These are phyloP conservation scores for Stephanodiscus triporus DNA, from an alignment of 108 stramenopile species.

Conservation along the genomic window DNA sequence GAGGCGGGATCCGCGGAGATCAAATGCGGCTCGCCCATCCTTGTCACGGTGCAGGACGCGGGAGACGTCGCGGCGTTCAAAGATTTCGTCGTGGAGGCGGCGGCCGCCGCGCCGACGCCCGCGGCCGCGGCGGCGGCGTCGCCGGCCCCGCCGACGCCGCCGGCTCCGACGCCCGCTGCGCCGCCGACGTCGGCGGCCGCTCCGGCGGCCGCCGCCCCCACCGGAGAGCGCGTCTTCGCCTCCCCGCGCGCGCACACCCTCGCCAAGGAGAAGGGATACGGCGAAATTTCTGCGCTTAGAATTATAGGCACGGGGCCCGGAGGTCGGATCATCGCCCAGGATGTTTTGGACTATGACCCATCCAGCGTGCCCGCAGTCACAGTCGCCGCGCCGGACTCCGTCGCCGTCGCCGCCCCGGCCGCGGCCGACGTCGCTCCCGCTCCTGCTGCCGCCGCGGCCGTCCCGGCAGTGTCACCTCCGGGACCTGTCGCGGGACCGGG, in stretches of 20 bases:
- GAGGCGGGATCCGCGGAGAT: constrained; percentile 78
- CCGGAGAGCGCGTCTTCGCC: constrained; percentile 83
- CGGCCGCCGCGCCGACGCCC: constrained; percentile 39
- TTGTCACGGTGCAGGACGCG: constrained; percentile 90
- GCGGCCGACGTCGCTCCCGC: constrained; percentile 24
- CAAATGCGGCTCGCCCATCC: constrained; percentile 88
- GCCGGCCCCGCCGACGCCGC: constrained; percentile 30
- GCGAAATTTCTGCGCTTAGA: constrained; percentile 65
- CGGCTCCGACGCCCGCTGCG: constrained; percentile 41
- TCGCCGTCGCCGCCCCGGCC: constrained; percentile 26
- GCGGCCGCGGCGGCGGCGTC: constrained; percentile 44
- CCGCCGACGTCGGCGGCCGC: constrained; percentile 36
- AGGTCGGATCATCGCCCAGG: constrained; percentile 93
- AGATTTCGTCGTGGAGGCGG: constrained; percentile 73
- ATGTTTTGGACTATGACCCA: constrained; percentile 86
- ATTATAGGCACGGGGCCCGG: constrained; percentile 91
- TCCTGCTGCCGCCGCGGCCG: constrained; percentile 22
- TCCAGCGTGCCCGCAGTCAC: constrained; percentile 26
- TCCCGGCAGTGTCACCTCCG: constrained; percentile 35
- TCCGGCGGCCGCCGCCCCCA: constrained; percentile 42
- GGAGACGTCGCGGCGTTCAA: constrained; percentile 89
- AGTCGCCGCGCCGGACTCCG: constrained; percentile 24
- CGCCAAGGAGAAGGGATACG: constrained; percentile 83
- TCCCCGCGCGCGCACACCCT: constrained; percentile 91
- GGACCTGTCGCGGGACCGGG: constrained; percentile 38